Conservation (phyloP, 1,284 basidiomycete species). For the Fomes fomentarius region DNA sequence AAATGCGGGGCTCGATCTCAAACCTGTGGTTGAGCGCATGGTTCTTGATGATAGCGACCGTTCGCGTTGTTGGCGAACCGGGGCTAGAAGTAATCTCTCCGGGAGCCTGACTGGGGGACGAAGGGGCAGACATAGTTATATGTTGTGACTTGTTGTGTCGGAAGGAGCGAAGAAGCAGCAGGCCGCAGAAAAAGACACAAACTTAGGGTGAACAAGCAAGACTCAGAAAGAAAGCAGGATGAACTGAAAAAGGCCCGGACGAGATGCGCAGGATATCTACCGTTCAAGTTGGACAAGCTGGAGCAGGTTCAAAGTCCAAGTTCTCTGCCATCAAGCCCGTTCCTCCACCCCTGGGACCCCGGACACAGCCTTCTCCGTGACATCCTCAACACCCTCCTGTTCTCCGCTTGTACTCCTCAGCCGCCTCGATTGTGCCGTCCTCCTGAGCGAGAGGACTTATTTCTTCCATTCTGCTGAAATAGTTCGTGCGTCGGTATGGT, state of each 20-base stretch:
- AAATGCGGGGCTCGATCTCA: conserved; percentile 74
- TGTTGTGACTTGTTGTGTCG: background rate
- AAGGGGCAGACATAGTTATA: conserved; percentile 28
- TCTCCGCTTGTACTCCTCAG: background rate
- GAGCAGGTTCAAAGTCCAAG: conserved; percentile 6
- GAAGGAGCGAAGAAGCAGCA: conserved; percentile 17
- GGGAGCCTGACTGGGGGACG: conserved; percentile 25
- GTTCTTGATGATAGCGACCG: conserved; percentile 78
- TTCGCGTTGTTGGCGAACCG: conserved; percentile 51
- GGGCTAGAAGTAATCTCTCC: conserved; percentile 25
- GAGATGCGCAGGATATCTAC: conserved; percentile 15
- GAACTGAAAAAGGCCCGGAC: conserved; percentile 14
- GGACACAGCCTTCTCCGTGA: background rate
- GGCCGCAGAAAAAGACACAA: conserved; percentile 1
- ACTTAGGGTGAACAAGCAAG: too few relatives aligned
- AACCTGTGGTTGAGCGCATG: conserved; percentile 72
- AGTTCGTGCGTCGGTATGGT: too few relatives aligned
- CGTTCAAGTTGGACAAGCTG: conserved; percentile 25
- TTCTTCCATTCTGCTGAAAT: too few relatives aligned
- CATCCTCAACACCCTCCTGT: background rate
- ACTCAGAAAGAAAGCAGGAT: background rate
- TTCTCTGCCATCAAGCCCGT: background rate
- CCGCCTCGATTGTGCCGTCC: background rate
- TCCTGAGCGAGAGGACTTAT: too few relatives aligned
- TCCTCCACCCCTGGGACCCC: conserved; percentile 1